Percentiles rank a stretch among this genome's conserved stretches.
Conservation (phyloP, 2,329 filamentous ascomycete species). For the Elsinoe fawcettii region DNA sequence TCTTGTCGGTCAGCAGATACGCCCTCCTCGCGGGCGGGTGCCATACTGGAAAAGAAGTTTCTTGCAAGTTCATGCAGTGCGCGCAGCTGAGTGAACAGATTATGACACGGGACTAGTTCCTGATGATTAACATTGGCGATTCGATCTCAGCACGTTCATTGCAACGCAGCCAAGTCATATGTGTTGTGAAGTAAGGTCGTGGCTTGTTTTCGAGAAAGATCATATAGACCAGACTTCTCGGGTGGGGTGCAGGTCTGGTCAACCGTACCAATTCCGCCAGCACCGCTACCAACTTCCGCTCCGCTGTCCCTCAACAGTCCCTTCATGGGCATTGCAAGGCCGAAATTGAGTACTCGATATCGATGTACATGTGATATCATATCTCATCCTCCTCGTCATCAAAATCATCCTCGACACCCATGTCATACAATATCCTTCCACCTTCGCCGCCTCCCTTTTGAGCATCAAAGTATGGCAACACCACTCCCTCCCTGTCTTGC, state of each 20-base stretch:
- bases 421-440: conserved; percentile 90
- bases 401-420: conserved; percentile 91
- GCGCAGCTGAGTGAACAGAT: background rate
- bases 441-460: conserved; percentile 78
- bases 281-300: background rate
- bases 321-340: background rate
- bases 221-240: background rate
- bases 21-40: conserved; percentile 11
- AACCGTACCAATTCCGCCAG: background rate
- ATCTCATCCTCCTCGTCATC: conserved; percentile 95
- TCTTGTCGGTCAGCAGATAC: background rate
- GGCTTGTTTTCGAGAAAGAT: background rate
- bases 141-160: too few relatives aligned
- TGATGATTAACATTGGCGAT: too few relatives aligned
- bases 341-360: background rate
- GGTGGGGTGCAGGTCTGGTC: background rate
- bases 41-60: background rate
- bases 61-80: background rate
- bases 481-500: conserved; percentile 75
- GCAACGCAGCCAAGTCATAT: background rate
- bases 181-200: background rate
- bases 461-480: conserved; percentile 93
- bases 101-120: too few relatives aligned
- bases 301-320: background rate
- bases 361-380: conserved; percentile 32